phyloP scores from a whole-genome alignment of 495 filamentous ascomycete species.

The Aspergillus olivimuriae region DNA sequence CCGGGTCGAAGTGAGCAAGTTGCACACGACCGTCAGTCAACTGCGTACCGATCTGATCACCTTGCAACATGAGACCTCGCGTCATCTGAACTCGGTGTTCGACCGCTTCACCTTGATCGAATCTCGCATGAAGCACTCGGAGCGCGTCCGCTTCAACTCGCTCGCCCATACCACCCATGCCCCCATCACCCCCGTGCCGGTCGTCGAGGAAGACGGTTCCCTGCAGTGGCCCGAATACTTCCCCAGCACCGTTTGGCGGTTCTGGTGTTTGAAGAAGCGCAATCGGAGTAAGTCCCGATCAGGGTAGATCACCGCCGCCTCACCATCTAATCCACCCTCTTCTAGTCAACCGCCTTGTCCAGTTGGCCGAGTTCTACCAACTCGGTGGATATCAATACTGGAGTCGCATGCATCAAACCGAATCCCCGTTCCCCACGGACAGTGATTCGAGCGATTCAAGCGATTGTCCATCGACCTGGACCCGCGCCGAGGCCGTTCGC shows the following conservation, averaged over 20 bases:
- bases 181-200: constrained; percentile 32
- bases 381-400: constrained; percentile 36
- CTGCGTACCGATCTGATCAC: constrained; percentile 33
- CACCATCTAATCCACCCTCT: background rate
- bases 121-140: constrained; percentile 24
- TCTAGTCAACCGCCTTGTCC: constrained; percentile 33
- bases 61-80: constrained; percentile 29
- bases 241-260: constrained; percentile 36
- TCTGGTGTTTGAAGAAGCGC: constrained; percentile 40
- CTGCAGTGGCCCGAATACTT: constrained; percentile 35
- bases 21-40: constrained; percentile 30
- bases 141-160: constrained; percentile 37
- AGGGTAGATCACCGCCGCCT: too few relatives aligned
- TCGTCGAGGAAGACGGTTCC: constrained; percentile 28
- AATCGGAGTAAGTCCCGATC: constrained; percentile 32
- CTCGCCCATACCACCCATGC: constrained; percentile 33
- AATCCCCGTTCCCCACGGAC: constrained; percentile 22
- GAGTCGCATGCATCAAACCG: constrained; percentile 27
- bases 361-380: constrained; percentile 39
- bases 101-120: constrained; percentile 22
- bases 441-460: constrained; percentile 37
- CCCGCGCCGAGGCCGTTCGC: constrained; percentile 29
- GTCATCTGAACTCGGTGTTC: constrained; percentile 20
- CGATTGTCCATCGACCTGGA: constrained; percentile 24
- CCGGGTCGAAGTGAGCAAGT: constrained; percentile 33